Conservation (phyloP, 2,329 filamentous ascomycete species). For the Atkinsonella hypoxylon region DNA sequence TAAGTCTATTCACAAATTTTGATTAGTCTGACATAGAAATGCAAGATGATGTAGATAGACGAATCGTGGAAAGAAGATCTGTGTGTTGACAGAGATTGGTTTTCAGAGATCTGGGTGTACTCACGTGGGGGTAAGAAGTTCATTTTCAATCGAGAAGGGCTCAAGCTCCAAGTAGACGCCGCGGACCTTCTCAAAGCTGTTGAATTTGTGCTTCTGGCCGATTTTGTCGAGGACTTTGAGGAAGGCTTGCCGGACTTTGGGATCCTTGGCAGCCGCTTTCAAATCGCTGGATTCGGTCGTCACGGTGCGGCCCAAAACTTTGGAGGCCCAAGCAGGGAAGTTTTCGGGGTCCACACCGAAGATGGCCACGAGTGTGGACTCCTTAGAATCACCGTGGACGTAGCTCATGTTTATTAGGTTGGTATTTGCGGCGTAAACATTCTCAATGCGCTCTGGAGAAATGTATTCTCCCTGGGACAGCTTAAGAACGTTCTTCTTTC, state of each 20-base stretch:
- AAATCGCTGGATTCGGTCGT: constrained; percentile 54
- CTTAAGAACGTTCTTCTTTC: constrained; percentile 98
- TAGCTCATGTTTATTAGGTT: constrained; percentile 70
- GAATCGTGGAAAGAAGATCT: too few relatives aligned
- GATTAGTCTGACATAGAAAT: constrained; percentile 8
- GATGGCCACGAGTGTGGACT: constrained; percentile 72
- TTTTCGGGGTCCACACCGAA: constrained; percentile 78
- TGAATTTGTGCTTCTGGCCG: constrained; percentile 76
- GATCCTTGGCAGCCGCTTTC: constrained; percentile 52
- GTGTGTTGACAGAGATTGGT: too few relatives aligned
- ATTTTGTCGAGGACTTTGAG: constrained; percentile 68
- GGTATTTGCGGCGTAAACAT: constrained; percentile 75
- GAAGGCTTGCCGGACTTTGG: constrained; percentile 61
- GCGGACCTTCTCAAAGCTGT: constrained; percentile 75
- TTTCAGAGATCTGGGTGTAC: constrained; percentile 21
- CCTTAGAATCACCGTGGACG: constrained; percentile 78
- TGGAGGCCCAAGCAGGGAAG: constrained; percentile 72
- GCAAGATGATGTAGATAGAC: too few relatives aligned
- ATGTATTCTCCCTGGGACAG: constrained; percentile 96
- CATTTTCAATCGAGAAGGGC: constrained; percentile 88
- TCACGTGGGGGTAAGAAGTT: constrained; percentile 79
- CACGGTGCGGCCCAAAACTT: constrained; percentile 59
- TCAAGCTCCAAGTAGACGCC: constrained; percentile 68
- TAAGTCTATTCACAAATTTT: constrained; percentile 29
- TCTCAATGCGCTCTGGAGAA: constrained; percentile 93